Conservation (phyloP, 2,329 filamentous ascomycete genomes). For the Microdochium trichocladiopsis region DNA sequence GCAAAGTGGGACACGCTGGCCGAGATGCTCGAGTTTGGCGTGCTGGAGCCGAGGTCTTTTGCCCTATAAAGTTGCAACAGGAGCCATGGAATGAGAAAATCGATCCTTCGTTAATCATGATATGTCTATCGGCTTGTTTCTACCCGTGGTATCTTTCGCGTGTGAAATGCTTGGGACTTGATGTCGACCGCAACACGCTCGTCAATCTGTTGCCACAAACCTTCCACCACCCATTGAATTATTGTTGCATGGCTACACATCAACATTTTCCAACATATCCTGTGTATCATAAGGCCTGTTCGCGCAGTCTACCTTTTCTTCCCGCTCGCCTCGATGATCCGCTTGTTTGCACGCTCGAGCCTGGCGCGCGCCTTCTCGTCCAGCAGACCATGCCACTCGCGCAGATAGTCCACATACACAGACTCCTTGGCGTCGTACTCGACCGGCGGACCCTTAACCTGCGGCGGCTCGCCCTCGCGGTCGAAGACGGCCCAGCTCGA, state of each 20-base stretch:
- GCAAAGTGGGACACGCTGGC: slow-evolving; percentile 73
- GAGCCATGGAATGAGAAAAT: too few species aligned
- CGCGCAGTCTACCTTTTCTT: not conserved
- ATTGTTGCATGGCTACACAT: too few species aligned
- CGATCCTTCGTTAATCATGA: too few species aligned
- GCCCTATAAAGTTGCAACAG: not conserved
- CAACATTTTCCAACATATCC: too few species aligned
- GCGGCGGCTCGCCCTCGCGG: slow-evolving; percentile 30
- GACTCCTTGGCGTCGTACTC: slow-evolving; percentile 45
- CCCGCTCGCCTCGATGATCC: slow-evolving; percentile 12
- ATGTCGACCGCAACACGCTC: too few species aligned
- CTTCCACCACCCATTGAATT: too few species aligned
- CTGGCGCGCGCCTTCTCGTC: slow-evolving; percentile 37
- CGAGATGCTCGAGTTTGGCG: slow-evolving; percentile 63
- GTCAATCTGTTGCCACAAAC: too few species aligned
- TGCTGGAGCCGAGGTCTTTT: not conserved
- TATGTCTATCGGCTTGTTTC: too few species aligned
- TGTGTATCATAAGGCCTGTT: too few species aligned
- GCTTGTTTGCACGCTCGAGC: slow-evolving; percentile 40
- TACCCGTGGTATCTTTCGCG: too few species aligned
- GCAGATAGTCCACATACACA: slow-evolving; percentile 39
- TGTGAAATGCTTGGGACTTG: too few species aligned
- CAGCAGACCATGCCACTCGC: slow-evolving; percentile 40
- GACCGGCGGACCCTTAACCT: slow-evolving; percentile 54
- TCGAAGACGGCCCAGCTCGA: slow-evolving; percentile 60